Conservation (phyloP, 148 eudicot species). For the Vaccinium corymbosum region DNA sequence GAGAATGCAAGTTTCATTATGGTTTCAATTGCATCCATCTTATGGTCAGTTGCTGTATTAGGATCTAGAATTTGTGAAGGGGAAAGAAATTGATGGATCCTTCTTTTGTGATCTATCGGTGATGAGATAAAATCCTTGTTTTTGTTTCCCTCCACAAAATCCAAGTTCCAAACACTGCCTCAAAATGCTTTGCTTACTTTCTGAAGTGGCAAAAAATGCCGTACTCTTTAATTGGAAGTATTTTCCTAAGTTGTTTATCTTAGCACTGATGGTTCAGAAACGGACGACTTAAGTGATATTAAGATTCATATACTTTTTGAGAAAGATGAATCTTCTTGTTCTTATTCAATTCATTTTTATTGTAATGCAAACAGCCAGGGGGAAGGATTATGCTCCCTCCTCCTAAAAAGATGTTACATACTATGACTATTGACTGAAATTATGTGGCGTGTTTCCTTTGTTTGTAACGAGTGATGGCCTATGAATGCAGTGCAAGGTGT, state of each 20-base stretch:
- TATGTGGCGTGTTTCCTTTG: not conserved
- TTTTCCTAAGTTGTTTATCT: not conserved
- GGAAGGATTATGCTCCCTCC: not conserved
- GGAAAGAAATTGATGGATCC: not conserved
- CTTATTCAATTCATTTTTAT: not conserved
- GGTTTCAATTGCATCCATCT: not conserved
- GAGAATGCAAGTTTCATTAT: not conserved
- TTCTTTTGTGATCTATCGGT: not conserved
- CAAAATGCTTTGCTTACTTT: too few species aligned
- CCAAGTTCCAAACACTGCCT: too few species aligned
- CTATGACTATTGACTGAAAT: not conserved
- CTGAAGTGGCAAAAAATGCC: not conserved
- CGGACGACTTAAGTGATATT: not conserved
- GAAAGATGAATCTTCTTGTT: not conserved
- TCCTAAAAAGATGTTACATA: too few species aligned
- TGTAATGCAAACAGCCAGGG: not conserved
- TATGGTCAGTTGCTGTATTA: not conserved
- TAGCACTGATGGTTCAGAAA: not conserved
- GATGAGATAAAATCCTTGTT: not conserved
- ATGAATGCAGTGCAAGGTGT: slow-evolving; percentile 84
- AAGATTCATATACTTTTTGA: not conserved
- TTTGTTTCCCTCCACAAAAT: not conserved
- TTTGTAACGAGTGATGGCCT: slow-evolving; percentile 4
- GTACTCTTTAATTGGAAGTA: not conserved
- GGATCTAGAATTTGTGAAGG: not conserved